phyloP scores from a whole-genome alignment of 202 grass and related monocot genomes.

The Bolboschoenoplectus hybrid region DNA sequence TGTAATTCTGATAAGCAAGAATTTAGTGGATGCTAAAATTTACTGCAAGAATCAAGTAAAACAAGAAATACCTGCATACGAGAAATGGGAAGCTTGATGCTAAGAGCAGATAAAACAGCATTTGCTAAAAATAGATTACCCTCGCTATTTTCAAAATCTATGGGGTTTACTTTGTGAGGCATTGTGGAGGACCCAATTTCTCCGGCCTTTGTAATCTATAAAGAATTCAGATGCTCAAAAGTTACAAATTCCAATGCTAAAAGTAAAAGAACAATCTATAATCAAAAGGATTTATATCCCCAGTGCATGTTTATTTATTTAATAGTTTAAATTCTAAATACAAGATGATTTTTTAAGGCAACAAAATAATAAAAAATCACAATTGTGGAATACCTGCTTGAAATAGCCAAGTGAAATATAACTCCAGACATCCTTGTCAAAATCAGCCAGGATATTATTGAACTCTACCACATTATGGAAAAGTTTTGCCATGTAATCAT shows the following conservation, averaged over 20 bases:
- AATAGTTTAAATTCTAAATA: slow-evolving; percentile 2
- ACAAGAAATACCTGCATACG: slow-evolving; percentile 75
- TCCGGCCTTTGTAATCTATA: slow-evolving; percentile 79
- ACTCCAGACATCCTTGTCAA: slow-evolving; percentile 89
- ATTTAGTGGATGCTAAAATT: slow-evolving; percentile 4
- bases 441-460: slow-evolving; percentile 82
- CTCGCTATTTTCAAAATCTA: slow-evolving; percentile 98
- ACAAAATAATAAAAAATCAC: background rate
- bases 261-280: background rate
- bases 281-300: background rate
- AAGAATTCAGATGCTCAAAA: slow-evolving; percentile 15
- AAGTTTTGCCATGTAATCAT: slow-evolving; percentile 92
- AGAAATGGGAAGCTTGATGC: slow-evolving; percentile 91
- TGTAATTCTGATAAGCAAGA: background rate
- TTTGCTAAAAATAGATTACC: slow-evolving; percentile 69
- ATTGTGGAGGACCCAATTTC: slow-evolving; percentile 97
- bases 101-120: slow-evolving; percentile 60
- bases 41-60: slow-evolving; percentile 21
- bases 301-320: background rate
- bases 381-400: slow-evolving; percentile 62
- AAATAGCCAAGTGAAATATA: slow-evolving; percentile 95
- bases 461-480: slow-evolving; percentile 85
- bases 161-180: slow-evolving; percentile 98
- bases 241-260: slow-evolving; percentile 37
- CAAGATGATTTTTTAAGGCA: background rate